Evolutionary conservation across 2,329 filamentous ascomycete genomes (phyloP).

Genomic region (Coniochaeta sp.): DNA sequence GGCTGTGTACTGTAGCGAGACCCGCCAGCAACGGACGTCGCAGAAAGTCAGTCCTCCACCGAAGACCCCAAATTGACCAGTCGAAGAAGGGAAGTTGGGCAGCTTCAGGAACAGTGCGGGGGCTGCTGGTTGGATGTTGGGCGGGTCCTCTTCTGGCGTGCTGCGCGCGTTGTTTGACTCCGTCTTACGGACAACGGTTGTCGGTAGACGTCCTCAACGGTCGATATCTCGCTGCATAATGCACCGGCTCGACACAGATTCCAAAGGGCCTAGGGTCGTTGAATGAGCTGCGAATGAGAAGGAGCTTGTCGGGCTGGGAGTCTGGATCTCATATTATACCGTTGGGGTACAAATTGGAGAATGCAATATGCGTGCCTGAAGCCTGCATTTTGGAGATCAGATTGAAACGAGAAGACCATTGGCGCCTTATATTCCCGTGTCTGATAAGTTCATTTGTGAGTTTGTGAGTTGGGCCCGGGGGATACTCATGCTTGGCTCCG

Average conservation of each 20-base stretch:
- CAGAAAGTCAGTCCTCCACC: background rate
- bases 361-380: background rate
- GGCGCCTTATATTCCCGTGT: background rate
- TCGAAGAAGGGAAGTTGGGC: background rate
- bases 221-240: too few species aligned
- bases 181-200: background rate
- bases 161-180: background rate
- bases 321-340: background rate
- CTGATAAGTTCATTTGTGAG: slow-evolving; percentile 1
- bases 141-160: background rate
- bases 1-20: background rate
- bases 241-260: too few species aligned
- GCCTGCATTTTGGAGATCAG: background rate
- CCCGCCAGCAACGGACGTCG: background rate
- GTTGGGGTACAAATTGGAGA: slow-evolving; percentile 1
- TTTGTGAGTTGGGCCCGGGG: background rate
- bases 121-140: background rate
- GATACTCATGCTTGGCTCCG: background rate
- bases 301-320: background rate
- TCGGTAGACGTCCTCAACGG: background rate
- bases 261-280: background rate
- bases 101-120: background rate
- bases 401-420: background rate
- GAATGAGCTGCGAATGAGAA: background rate
- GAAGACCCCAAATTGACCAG: background rate